Evolutionary conservation across 768 basidiomycete species (phyloP).

Genomic region (Leccinellum rugosiceps): DNA sequence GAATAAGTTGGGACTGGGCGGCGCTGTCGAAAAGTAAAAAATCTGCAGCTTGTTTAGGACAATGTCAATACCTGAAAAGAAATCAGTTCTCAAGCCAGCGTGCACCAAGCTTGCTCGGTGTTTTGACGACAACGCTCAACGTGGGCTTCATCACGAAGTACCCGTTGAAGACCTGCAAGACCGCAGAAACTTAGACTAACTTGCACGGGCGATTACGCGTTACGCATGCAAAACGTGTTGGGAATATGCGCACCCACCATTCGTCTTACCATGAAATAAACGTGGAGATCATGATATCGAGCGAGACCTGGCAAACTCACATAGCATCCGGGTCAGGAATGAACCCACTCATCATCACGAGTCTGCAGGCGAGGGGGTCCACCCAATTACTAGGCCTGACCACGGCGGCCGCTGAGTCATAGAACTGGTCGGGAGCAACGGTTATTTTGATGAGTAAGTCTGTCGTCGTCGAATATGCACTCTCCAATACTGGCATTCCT

Average conservation of each 20-base stretch:
- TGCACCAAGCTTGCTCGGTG: background rate
- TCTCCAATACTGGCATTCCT: background rate
- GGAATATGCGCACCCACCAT: background rate
- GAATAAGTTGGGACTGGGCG: background rate
- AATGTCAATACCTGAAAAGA: background rate
- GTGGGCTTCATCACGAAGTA: background rate
- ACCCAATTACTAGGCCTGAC: background rate
- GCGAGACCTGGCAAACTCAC: background rate
- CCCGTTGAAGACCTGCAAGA: background rate
- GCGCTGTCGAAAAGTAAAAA: background rate
- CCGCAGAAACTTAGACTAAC: background rate
- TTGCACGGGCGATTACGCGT: background rate
- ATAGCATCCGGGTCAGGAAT: no score
- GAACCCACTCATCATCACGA: background rate
- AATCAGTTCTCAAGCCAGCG: background rate
- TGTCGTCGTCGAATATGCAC: background rate
- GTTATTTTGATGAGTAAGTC: background rate
- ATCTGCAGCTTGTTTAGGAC: background rate
- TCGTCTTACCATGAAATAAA: background rate
- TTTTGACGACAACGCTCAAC: background rate
- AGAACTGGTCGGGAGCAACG: background rate
- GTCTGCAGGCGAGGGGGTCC: background rate
- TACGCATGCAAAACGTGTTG: background rate
- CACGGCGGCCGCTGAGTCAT: background rate
- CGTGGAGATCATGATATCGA: background rate